These are phyloP conservation scores for Endoconidiophora laricicola DNA, from an alignment of 2,329 filamentous ascomycete species.

Conservation along the genomic window DNA sequence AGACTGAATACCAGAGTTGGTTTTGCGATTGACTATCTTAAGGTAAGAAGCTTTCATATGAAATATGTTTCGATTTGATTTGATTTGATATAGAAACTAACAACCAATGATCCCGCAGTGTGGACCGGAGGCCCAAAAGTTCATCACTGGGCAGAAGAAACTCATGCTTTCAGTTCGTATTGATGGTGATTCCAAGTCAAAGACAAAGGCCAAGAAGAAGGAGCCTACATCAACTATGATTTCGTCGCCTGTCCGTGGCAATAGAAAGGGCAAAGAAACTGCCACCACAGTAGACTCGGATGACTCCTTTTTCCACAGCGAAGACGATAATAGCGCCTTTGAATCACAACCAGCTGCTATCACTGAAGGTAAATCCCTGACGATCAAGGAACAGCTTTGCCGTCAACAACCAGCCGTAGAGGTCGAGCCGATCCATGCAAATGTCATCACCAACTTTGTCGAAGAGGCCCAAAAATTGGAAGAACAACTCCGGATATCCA, in stretches of 20 bases:
- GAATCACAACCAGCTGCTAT: conserved; percentile 19
- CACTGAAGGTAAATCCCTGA: conserved; percentile 10
- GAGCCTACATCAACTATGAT: conserved; percentile 29
- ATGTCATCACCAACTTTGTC: conserved; percentile 50
- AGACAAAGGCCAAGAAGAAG: conserved; percentile 23
- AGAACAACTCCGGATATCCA: conserved; percentile 42
- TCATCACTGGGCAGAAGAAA: conserved; percentile 28
- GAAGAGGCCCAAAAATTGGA: conserved; percentile 41
- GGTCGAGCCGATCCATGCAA: conserved; percentile 40
- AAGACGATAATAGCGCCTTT: conserved; percentile 29
- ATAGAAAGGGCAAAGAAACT: conserved; percentile 14
- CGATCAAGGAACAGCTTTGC: conserved; percentile 25
- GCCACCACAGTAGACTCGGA: conserved; percentile 13
- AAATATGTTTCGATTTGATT: not conserved
- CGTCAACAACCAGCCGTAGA: conserved; percentile 35
- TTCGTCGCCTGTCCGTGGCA: conserved; percentile 31
- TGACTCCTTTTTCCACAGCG: conserved; percentile 17
- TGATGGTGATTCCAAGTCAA: conserved; percentile 19
- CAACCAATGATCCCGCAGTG: conserved; percentile 17
- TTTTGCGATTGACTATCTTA: conserved; percentile 61
- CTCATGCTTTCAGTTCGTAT: conserved; percentile 29
- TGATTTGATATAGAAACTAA: not conserved
- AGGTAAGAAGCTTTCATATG: conserved; percentile 23
- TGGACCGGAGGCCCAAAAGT: conserved; percentile 26
- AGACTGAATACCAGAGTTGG: conserved; percentile 40